Base-by-base conservation (phyloP, 306 rosid species). In the Dicorynia guianensis region DNA sequence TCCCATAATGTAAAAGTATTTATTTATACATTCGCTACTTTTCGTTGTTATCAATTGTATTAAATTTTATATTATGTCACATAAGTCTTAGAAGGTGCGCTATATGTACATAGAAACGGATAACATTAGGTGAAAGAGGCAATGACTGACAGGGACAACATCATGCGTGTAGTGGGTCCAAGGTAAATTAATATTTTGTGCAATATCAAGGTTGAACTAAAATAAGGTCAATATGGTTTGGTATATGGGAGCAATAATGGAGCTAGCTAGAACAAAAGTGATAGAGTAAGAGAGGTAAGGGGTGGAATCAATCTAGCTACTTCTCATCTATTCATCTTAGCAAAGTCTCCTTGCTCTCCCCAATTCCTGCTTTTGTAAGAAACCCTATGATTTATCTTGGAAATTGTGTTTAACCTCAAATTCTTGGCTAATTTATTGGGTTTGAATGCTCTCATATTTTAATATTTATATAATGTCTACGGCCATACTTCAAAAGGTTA, bases 261-360 rank as follows among this genome's bases (percentile, higher is more conserved):
- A n/a, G n/a, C n/a, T n/a, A 79, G 79, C n/a, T 25, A 50, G 66
- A 75, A 38, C 82, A 84, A 84, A 78, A 86, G 77, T 33, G 85
- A 88, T 72, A 83, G 77, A 19, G 76, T 59, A 61, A 61, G 57
- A 71, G 69, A 82, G 82, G 48, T 63, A 81, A 67, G 54, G 57
- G 86, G 49, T 64, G 77, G 90, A 87, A 85, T 87, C 89, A 81
- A 76, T 59, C 85, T 71, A 65, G 54, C 88, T 83, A 81, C 90
- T 69, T 82, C 85, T 75, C 87, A 85, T 78, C 82, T 78, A 78
- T 82, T 84, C 85, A 46, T 43, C 79, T 77, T 78, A 30, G 20
- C 71, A 74, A 65, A 3, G 25, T 52, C 79, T 75, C 49, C 74
- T 57, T 72, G 74, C 62, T 75, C 54, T 74, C 38, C 54, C 69